Percentiles rank a stretch among this genome's conserved stretches.
Conservation (phyloP, 352 stramenopile genomes). For the Pythium sp. region DNA sequence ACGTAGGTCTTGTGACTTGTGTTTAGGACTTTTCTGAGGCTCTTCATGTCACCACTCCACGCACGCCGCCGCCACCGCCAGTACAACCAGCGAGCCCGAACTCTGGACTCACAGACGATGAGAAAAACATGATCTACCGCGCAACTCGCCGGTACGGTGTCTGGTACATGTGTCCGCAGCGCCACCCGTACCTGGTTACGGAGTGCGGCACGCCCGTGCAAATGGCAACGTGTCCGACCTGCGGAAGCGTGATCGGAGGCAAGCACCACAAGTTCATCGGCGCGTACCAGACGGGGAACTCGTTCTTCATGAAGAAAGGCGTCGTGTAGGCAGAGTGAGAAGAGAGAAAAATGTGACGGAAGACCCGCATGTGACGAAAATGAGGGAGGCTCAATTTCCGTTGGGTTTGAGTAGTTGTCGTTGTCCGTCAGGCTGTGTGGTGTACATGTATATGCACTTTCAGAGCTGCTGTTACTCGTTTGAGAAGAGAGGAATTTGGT, state of each 20-base stretch:
- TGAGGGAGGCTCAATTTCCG: neutral
- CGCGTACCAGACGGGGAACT: constrained; percentile 9
- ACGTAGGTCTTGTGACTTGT: neutral
- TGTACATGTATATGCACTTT: too few species aligned
- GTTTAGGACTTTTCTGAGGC: neutral
- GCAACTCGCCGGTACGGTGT: constrained; percentile 14
- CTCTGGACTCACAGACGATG: constrained; percentile 24
- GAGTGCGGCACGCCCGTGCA: constrained; percentile 28
- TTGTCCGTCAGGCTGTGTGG: too few species aligned
- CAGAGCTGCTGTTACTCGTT: too few species aligned
- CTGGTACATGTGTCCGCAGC: constrained; percentile 28
- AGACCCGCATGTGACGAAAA: neutral
- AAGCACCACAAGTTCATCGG: constrained; percentile 15
- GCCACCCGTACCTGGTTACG: constrained; percentile 34
- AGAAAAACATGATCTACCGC: constrained; percentile 30
- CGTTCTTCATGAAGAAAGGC: constrained; percentile 19
- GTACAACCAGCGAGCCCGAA: constrained; percentile 12
- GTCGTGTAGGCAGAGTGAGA: neutral
- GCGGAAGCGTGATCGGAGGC: constrained; percentile 26
- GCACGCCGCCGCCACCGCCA: constrained; percentile 9
- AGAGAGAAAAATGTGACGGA: neutral
- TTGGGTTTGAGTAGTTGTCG: too few species aligned
- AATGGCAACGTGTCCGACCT: constrained; percentile 20
- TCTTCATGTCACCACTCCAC: neutral
- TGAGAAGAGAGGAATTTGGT: too few species aligned